Evolutionary conservation across 306 rosid species (phyloP).

Genomic region (Citrullus mucosospermus): DNA sequence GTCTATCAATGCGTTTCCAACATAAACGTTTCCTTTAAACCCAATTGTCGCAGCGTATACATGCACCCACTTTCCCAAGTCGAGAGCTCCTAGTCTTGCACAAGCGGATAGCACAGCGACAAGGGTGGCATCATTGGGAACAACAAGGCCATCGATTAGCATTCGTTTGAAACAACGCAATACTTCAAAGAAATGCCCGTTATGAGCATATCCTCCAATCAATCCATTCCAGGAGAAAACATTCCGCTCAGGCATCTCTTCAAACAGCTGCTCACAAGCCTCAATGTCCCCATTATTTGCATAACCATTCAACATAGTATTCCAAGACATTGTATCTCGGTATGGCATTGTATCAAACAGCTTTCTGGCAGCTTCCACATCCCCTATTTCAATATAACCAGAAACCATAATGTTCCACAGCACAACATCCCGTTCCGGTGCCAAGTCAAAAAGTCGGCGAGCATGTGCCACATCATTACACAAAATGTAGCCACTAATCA

Average conservation of each 20-base stretch:
- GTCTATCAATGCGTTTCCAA: constrained; percentile 50
- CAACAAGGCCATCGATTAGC: constrained; percentile 32
- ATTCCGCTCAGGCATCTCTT: constrained; percentile 58
- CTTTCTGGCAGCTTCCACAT: constrained; percentile 39
- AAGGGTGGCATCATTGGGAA: constrained; percentile 66
- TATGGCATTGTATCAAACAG: constrained; percentile 53
- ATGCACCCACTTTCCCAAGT: constrained; percentile 47
- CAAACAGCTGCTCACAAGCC: constrained; percentile 42
- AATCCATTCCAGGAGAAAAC: constrained; percentile 72
- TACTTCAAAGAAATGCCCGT: constrained; percentile 26
- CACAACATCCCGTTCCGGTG: constrained; percentile 53
- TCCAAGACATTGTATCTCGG: constrained; percentile 62
- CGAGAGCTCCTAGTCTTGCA: constrained; percentile 75
- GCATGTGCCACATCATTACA: constrained; percentile 44
- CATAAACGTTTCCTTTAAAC: constrained; percentile 31
- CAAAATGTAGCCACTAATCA: constrained; percentile 36
- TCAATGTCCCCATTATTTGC: constrained; percentile 35
- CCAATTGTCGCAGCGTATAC: constrained; percentile 38
- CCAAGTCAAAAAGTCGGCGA: constrained; percentile 38
- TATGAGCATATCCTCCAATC: constrained; percentile 48
- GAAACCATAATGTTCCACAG: constrained; percentile 56
- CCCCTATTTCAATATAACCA: constrained; percentile 42
- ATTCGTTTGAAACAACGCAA: constrained; percentile 45
- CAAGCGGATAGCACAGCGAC: constrained; percentile 47
- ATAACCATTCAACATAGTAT: constrained; percentile 54